Percentiles rank a stretch among this genome's conserved stretches.
Conservation (phyloP, 495 filamentous ascomycete species). For the Aspergillus sclerotiicarbonarius region DNA sequence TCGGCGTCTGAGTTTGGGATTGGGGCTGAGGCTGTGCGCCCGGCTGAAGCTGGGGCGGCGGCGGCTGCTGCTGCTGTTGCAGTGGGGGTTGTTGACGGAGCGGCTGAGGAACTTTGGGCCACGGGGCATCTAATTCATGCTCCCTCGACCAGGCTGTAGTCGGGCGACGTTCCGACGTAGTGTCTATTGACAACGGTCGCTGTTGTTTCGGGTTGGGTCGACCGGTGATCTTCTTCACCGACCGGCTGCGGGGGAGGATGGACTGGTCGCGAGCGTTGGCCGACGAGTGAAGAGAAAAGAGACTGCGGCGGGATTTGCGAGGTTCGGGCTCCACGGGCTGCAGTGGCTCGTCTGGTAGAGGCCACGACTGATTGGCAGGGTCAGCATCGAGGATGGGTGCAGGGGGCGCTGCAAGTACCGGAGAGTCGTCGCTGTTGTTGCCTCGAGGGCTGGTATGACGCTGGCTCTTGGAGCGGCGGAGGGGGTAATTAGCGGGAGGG, state of each 20-base stretch:
- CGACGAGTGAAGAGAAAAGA: constrained; percentile 24
- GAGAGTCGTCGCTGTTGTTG: constrained; percentile 8
- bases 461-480: constrained; percentile 33
- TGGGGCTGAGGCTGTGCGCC: neutral
- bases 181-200: constrained; percentile 16
- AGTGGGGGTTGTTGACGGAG: neutral
- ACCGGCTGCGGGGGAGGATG: constrained; percentile 19
- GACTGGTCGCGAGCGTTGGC: constrained; percentile 16
- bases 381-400: constrained; percentile 21
- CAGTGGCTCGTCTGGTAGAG: constrained; percentile 12
- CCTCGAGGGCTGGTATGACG: constrained; percentile 18
- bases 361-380: constrained; percentile 21
- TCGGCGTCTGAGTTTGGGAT: neutral
- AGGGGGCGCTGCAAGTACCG: constrained; percentile 16
- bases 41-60: neutral
- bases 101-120: neutral
- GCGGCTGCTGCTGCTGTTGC: constrained; percentile 5
- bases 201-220: constrained; percentile 8
- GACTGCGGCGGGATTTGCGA: constrained; percentile 21
- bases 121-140: constrained; percentile 12
- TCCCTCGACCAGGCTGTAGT: constrained; percentile 8
- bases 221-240: constrained; percentile 13
- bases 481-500: constrained; percentile 20
- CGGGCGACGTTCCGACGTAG: constrained; percentile 5
- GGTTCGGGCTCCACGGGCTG: constrained; percentile 17